phyloP scores from a whole-genome alignment of 495 filamentous ascomycete genomes.

The Neurospora sp. region DNA sequence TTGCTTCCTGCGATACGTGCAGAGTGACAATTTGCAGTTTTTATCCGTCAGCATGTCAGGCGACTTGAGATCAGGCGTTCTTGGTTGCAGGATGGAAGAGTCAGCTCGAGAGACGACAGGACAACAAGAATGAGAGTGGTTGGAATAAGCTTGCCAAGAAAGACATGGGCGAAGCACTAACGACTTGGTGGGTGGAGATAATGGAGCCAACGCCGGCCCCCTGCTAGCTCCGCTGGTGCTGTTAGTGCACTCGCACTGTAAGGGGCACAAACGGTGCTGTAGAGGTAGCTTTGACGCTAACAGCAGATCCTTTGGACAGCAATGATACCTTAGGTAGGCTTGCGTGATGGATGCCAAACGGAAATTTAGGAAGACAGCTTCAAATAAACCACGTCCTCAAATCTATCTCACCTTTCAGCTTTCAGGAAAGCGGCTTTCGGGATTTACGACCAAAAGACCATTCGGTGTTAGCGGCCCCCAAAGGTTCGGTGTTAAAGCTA shows the following conservation, averaged over 20 bases:
- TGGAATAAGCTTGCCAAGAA: background rate
- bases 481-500: background rate
- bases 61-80: background rate
- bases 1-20: background rate
- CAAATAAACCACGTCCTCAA: background rate
- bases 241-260: background rate
- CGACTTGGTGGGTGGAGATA: background rate
- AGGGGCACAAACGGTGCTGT: accelerated
- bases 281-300: background rate
- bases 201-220: background rate
- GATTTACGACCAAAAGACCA: background rate
- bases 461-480: background rate
- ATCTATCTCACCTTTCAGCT: background rate
- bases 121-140: background rate
- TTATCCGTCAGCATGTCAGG: background rate
- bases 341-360: background rate
- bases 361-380: background rate
- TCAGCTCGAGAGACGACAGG: background rate
- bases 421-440: background rate
- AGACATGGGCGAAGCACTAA: background rate
- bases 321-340: too few relatives aligned
- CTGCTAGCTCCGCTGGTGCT: background rate
- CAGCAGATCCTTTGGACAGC: too few relatives aligned
- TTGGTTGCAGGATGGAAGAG: background rate
- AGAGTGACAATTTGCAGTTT: background rate